Conservation (phyloP, 1,139 yeast species). For the Debaryomyces subglobosus region DNA sequence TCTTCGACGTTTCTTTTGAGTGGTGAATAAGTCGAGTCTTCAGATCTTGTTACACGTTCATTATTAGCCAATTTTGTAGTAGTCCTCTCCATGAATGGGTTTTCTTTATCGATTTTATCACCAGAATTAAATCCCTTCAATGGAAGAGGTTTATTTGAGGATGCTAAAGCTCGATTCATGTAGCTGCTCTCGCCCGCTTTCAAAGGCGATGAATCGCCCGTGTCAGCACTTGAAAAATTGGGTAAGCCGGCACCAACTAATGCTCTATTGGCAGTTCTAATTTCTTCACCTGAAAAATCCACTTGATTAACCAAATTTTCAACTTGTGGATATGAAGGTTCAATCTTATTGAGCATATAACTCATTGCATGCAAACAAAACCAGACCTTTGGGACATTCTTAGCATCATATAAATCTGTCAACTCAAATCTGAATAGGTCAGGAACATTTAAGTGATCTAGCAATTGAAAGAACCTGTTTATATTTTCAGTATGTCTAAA, state of each 20-base stretch:
- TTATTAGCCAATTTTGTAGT: not conserved
- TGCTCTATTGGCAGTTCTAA: conserved; percentile 67
- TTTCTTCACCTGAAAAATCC: conserved; percentile 67
- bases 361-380: conserved; percentile 91
- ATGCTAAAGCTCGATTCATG: conserved; percentile 21
- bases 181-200: conserved; percentile 23
- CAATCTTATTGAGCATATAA: conserved; percentile 57
- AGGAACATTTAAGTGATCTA: conserved; percentile 76
- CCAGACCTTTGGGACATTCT: conserved; percentile 91
- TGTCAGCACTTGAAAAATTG: conserved; percentile 56
- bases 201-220: conserved; percentile 16
- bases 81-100: conserved; percentile 17
- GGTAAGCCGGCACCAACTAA: conserved; percentile 66
- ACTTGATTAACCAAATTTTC: conserved; percentile 64
- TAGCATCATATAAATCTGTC: conserved; percentile 90
- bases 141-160: not conserved
- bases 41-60: not conserved
- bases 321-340: conserved; percentile 62
- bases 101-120: conserved; percentile 5
- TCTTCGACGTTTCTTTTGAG: not conserved
- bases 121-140: not conserved
- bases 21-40: not conserved
- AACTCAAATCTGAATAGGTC: conserved; percentile 86
- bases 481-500: conserved; percentile 94
- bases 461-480: conserved; percentile 75